These are phyloP conservation scores for Podaxis rugospora DNA, from an alignment of 768 basidiomycete species.

Conservation along the genomic window DNA sequence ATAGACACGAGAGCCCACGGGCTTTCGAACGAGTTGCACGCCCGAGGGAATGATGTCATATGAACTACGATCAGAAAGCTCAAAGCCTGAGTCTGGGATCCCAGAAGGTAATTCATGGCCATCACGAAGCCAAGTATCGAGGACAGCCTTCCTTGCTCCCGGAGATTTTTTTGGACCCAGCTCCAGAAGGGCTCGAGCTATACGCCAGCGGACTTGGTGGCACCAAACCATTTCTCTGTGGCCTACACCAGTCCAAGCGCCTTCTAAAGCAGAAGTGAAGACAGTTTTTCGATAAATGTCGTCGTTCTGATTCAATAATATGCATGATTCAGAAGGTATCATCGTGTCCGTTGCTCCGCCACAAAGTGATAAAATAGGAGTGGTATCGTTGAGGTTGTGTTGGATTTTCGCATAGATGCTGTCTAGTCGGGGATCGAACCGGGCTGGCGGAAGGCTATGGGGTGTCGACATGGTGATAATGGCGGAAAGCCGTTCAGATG, in stretches of 20 bases:
- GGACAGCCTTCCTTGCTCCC: slow-evolving; percentile 27
- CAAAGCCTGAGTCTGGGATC: slow-evolving; percentile 13
- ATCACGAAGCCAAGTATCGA: slow-evolving; percentile 70
- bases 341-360: slow-evolving; percentile 91
- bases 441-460: slow-evolving; percentile 80
- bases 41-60: slow-evolving; percentile 35
- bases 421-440: slow-evolving; percentile 80
- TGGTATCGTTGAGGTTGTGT: slow-evolving; percentile 40
- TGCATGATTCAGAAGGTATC: slow-evolving; percentile 88
- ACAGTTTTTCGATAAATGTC: slow-evolving; percentile 52
- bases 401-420: slow-evolving; percentile 55
- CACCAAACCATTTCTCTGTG: slow-evolving; percentile 99
- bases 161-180: slow-evolving; percentile 33
- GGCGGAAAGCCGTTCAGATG: slow-evolving; percentile 60
- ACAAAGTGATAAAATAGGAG: slow-evolving; percentile 78
- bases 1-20: slow-evolving; percentile 39
- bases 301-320: slow-evolving; percentile 37
- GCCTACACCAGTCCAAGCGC: slow-evolving; percentile 93
- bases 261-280: slow-evolving; percentile 84
- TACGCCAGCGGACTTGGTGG: slow-evolving; percentile 89
- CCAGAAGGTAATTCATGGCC: slow-evolving; percentile 42
- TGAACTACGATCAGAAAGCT: slow-evolving; percentile 18
- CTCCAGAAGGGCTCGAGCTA: slow-evolving; percentile 78
- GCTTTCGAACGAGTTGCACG: slow-evolving; percentile 38
- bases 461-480: slow-evolving; percentile 98